Percentiles rank a stretch among this genome's conserved stretches.
Evolutionary conservation across 2,329 filamentous ascomycete species (phyloP).

Genomic region (Diaporthe sp.): DNA sequence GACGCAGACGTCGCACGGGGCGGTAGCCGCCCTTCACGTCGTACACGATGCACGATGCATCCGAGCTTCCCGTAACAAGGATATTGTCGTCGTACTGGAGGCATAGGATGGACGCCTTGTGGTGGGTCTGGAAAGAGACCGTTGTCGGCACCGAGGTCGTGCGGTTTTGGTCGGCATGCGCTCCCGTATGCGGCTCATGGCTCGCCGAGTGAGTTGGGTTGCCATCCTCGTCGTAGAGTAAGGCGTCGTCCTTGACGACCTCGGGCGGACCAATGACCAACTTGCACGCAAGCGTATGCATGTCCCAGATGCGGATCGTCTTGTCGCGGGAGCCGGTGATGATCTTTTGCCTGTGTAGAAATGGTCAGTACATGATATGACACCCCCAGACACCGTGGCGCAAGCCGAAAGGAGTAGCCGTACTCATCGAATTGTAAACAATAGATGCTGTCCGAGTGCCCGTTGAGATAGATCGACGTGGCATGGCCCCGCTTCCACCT

Average conservation of each 20-base stretch:
- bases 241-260: slow-evolving; percentile 63
- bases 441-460: slow-evolving; percentile 96
- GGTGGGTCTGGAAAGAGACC: slow-evolving; percentile 73
- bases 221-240: slow-evolving; percentile 63
- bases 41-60: slow-evolving; percentile 92
- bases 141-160: slow-evolving; percentile 62
- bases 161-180: slow-evolving; percentile 37
- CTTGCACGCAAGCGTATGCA: slow-evolving; percentile 85
- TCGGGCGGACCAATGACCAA: slow-evolving; percentile 86
- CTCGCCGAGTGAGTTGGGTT: slow-evolving; percentile 66
- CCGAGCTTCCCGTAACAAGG: slow-evolving; percentile 94
- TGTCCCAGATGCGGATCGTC: slow-evolving; percentile 96
- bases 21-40: slow-evolving; percentile 81
- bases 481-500: slow-evolving; percentile 85
- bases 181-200: slow-evolving; percentile 49
- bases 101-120: slow-evolving; percentile 93
- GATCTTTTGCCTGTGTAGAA: slow-evolving; percentile 79
- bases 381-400: background rate
- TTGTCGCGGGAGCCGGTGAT: slow-evolving; percentile 96
- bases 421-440: slow-evolving; percentile 98
- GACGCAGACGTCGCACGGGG: slow-evolving; percentile 80
- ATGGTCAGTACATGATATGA: background rate
- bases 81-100: slow-evolving; percentile 94
- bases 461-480: slow-evolving; percentile 87
- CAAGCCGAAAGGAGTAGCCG: slow-evolving; percentile 44